Conservation (phyloP, 495 filamentous ascomycete species). For the Hypomontagnella submonticulosa region DNA sequence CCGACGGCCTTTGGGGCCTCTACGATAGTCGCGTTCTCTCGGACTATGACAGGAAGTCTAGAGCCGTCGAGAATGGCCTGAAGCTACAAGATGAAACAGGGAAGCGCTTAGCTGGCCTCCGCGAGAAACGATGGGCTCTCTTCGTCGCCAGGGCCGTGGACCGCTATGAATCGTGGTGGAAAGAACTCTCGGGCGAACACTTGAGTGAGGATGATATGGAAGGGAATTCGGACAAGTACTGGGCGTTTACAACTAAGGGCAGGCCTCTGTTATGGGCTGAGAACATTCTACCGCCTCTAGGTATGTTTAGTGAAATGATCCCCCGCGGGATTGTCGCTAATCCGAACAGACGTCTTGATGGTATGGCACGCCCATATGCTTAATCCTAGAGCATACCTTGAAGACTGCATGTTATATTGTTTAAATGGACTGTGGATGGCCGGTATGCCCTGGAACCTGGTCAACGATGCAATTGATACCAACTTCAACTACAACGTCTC, state of each 20-base stretch:
- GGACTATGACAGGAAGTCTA: slow-evolving; percentile 34
- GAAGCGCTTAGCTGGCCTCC: slow-evolving; percentile 61
- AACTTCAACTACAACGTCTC: slow-evolving; percentile 71
- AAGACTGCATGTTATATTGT: slow-evolving; percentile 76
- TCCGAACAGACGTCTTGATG: slow-evolving; percentile 78
- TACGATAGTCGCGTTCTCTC: slow-evolving; percentile 59
- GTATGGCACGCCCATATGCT: slow-evolving; percentile 91
- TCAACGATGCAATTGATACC: slow-evolving; percentile 73
- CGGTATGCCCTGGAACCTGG: slow-evolving; percentile 75
- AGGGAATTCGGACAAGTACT: slow-evolving; percentile 30
- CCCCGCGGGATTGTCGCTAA: slow-evolving; percentile 18
- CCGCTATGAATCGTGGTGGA: slow-evolving; percentile 80
- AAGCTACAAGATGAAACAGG: slow-evolving; percentile 36
- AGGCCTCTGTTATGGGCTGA: slow-evolving; percentile 43
- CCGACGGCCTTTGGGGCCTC: slow-evolving; percentile 73
- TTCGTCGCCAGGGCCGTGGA: slow-evolving; percentile 79
- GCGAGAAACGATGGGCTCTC: slow-evolving; percentile 84
- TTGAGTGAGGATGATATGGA: slow-evolving; percentile 51
- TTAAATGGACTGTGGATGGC: slow-evolving; percentile 69
- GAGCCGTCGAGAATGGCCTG: slow-evolving; percentile 27
- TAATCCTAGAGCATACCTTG: slow-evolving; percentile 80
- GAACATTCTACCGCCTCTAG: slow-evolving; percentile 54
- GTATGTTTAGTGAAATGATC: slow-evolving; percentile 35
- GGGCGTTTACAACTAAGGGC: slow-evolving; percentile 31
- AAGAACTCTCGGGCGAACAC: slow-evolving; percentile 45